Conservation (phyloP, 495 filamentous ascomycete species). For the Cetradonia linearis region DNA sequence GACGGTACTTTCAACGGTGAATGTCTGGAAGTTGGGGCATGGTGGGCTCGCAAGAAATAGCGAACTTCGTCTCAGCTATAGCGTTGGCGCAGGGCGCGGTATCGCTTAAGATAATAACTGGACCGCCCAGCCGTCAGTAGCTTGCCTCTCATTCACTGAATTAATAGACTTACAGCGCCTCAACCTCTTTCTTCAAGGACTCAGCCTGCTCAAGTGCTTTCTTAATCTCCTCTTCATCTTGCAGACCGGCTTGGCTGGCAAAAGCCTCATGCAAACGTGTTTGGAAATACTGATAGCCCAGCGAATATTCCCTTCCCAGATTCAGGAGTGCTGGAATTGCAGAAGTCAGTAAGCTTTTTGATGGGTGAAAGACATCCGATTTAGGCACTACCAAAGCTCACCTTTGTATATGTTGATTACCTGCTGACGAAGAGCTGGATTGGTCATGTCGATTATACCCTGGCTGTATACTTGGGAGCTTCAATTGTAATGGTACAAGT, state of each 20-base stretch:
- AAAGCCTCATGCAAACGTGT: constrained; percentile 78
- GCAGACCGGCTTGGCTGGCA: constrained; percentile 55
- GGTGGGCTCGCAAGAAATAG: constrained; percentile 71
- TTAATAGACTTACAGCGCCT: constrained; percentile 63
- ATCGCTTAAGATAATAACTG: constrained; percentile 92
- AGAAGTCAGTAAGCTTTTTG: constrained; percentile 14
- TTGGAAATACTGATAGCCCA: constrained; percentile 76
- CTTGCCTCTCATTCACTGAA: constrained; percentile 16
- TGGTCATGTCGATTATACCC: no score
- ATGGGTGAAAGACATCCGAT: neutral
- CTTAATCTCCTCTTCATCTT: constrained; percentile 62
- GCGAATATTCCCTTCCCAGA: constrained; percentile 77
- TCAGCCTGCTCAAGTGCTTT: constrained; percentile 67
- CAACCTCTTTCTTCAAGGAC: constrained; percentile 92
- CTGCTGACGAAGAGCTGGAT: constrained; percentile 56
- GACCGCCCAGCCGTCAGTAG: constrained; percentile 19
- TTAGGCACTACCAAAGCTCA: constrained; percentile 24
- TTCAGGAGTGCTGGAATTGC: constrained; percentile 60
- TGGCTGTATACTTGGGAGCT: no score
- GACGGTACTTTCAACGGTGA: constrained; percentile 74
- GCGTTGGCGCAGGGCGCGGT: constrained; percentile 73
- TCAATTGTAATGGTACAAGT: no score
- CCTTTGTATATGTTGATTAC: constrained; percentile 92
- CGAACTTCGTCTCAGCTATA: neutral
- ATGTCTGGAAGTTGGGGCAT: constrained; percentile 87